phyloP scores from a whole-genome alignment of 768 basidiomycete species.

The Clitopilus passeckerianus region DNA sequence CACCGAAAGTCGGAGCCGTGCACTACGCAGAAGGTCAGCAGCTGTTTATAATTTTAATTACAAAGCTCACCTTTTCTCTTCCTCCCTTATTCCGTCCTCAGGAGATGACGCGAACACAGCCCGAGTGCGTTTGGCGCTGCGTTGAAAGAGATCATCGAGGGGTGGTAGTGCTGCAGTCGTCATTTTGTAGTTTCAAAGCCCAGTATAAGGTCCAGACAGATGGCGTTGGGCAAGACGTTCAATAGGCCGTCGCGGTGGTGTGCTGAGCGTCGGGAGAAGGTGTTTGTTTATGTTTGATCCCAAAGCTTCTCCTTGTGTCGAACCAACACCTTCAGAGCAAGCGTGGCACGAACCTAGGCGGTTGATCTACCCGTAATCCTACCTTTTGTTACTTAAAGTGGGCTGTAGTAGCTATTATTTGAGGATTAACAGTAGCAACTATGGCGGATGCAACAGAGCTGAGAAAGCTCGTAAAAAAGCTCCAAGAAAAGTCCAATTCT shows the following conservation, averaged over 20 bases:
- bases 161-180: constrained; percentile 53
- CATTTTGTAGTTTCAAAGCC: constrained; percentile 14
- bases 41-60: neutral
- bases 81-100: constrained; percentile 56
- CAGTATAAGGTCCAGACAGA: too few species aligned
- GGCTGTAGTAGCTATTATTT: constrained; percentile 30
- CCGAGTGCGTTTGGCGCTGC: constrained; percentile 66
- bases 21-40: constrained; percentile 29
- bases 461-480: constrained; percentile 76
- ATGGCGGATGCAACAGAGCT: constrained; percentile 59
- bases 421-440: constrained; percentile 20
- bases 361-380: constrained; percentile 13
- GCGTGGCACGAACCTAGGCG: constrained; percentile 10
- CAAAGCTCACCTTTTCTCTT: constrained; percentile 61
- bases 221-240: too few species aligned
- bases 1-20: constrained; percentile 69
- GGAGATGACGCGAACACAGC: constrained; percentile 64
- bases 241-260: too few species aligned
- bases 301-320: constrained; percentile 6
- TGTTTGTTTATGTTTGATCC: constrained; percentile 18
- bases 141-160: constrained; percentile 58
- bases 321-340: constrained; percentile 14
- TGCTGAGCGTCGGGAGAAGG: constrained; percentile 4
- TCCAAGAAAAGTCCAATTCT: constrained; percentile 55
- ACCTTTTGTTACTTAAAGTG: constrained; percentile 14